phyloP scores from a whole-genome alignment of 768 basidiomycete species.

The Agaricus subrufescens region DNA sequence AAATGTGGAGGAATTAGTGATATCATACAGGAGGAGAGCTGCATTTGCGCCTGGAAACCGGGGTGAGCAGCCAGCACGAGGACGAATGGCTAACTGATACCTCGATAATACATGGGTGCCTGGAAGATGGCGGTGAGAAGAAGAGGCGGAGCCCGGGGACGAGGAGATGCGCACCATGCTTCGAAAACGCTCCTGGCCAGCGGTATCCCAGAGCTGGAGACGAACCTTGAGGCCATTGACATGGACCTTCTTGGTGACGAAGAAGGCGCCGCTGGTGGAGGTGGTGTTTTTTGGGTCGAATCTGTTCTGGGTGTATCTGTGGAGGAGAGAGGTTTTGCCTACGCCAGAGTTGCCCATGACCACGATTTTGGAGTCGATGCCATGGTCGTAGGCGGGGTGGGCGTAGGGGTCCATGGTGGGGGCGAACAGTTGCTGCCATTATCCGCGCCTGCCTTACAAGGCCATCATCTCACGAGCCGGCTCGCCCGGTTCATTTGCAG shows the following conservation, averaged over 20 bases:
- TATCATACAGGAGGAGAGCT: constrained; percentile 91
- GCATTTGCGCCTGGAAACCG: constrained; percentile 72
- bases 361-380: constrained; percentile 93
- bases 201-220: constrained; percentile 89
- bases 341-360: constrained; percentile 87
- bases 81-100: constrained; percentile 23
- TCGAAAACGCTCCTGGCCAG: constrained; percentile 89
- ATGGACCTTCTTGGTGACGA: constrained; percentile 88
- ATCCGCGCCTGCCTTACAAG: constrained; percentile 32
- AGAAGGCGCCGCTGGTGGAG: constrained; percentile 89
- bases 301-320: constrained; percentile 86
- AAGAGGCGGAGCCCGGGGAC: constrained; percentile 11
- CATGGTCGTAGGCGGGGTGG: constrained; percentile 70
- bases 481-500: constrained; percentile 13
- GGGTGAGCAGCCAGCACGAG: constrained; percentile 13
- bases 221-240: constrained; percentile 84
- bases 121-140: constrained; percentile 24
- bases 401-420: constrained; percentile 60
- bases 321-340: constrained; percentile 88
- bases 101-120: constrained; percentile 96
- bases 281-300: constrained; percentile 87
- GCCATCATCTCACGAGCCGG: constrained; percentile 2
- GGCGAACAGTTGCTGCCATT: constrained; percentile 17
- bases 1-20: constrained; percentile 85
- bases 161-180: constrained; percentile 62